Percentiles rank a stretch among this genome's conserved stretches.
These are phyloP conservation scores for Eutrema japonicum DNA, from an alignment of 345 rosid genomes.

Conservation along the genomic window DNA sequence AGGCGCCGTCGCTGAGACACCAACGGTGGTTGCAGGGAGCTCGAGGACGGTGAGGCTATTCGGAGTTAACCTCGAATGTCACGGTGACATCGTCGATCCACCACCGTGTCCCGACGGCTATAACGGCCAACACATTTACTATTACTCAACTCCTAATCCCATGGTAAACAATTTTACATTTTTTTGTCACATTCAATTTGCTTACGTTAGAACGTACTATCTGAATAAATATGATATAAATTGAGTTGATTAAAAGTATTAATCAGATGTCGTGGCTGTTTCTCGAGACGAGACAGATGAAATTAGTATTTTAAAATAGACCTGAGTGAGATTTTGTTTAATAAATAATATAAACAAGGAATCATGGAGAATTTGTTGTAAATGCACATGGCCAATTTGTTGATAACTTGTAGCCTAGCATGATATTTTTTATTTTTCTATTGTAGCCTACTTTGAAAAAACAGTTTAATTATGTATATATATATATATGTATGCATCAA, in stretches of 20 bases:
- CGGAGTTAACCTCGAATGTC: constrained; percentile 91
- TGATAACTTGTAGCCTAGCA: constrained; percentile 22
- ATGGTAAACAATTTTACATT: constrained; percentile 32
- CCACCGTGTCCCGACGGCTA: constrained; percentile 37
- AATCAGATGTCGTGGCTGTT: constrained; percentile 42
- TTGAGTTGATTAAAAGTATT: neutral
- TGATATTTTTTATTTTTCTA: neutral
- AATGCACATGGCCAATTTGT: constrained; percentile 42
- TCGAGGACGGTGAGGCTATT: constrained; percentile 76
- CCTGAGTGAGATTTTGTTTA: constrained; percentile 14
- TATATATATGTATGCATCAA: neutral
- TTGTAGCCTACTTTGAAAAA: neutral
- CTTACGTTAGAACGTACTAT: constrained; percentile 21
- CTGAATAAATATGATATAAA: constrained; percentile 5
- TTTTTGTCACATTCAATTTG: constrained; percentile 17
- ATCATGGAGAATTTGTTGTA: constrained; percentile 39
- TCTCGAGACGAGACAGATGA: constrained; percentile 45
- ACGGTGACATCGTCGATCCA: constrained; percentile 42
- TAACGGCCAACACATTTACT: constrained; percentile 39
- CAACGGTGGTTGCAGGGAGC: constrained; percentile 50
- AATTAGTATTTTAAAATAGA: constrained; percentile 25
- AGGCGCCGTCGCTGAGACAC: constrained; percentile 42
- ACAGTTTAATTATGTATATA: neutral
- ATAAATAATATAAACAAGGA: constrained; percentile 9
- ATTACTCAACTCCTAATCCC: constrained; percentile 41